Base-by-base conservation (phyloP, 768 basidiomycete species). In the Mycena vitilis region DNA sequence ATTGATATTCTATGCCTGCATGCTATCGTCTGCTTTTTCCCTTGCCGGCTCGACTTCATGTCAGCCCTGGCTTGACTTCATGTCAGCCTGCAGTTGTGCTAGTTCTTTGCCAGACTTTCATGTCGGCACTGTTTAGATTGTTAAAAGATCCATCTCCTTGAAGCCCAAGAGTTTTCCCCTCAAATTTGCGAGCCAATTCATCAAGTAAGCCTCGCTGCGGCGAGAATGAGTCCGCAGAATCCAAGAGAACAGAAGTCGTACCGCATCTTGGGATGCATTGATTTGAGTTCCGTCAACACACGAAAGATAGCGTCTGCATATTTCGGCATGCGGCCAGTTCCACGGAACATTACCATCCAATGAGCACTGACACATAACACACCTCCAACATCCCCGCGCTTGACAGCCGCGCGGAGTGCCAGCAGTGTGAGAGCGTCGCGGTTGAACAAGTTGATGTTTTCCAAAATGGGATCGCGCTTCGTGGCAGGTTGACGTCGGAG, bases 101-200 rank as follows among this genome's bases (percentile, higher is more conserved):
- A n/a, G n/a, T n/a, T n/a, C n/a, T n/a, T n/a, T n/a, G n/a, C n/a
- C n/a, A n/a, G n/a, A n/a, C n/a, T n/a, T n/a, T n/a, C n/a, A n/a
- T n/a, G n/a, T n/a, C n/a, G n/a, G n/a, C n/a, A n/a, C n/a, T n/a
- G n/a, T n/a, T n/a, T n/a, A n/a, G n/a, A n/a, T n/a, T n/a, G n/a
- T n/a, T n/a, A n/a, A 40, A n/a, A 79, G 61, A 45, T 79, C 78
- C 47, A 75, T 62, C 56, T 80, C 75, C 40, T 75, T 72, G 66
- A 75, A 80, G 4, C 51, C 55, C 2, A 71, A 71, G 0, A 70
- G 53, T 13, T 70, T 38, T 15, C 77, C 77, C 42, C 70, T 73
- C n/a, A 73, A 55, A 42, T 77, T 77, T 40, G 79, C 76, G 10
- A 80, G 69, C 78, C 78, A 79, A 59, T 77, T 78, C 37, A 61